Percentiles rank a stretch among this genome's conserved stretches.
phyloP scores from a whole-genome alignment of 345 rosid genomes.

The Draba incana region DNA sequence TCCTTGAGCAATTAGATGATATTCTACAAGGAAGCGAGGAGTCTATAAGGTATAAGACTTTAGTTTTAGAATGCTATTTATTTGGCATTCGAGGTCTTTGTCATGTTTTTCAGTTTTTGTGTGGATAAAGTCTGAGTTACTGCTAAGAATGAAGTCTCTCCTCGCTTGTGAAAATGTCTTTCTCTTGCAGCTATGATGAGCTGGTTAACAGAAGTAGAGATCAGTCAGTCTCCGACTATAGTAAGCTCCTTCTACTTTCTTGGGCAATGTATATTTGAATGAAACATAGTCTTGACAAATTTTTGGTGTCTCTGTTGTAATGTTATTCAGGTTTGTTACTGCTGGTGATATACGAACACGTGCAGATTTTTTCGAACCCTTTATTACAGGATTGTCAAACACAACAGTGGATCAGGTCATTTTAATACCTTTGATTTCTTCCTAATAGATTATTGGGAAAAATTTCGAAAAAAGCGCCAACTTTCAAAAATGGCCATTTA shows the following conservation, averaged over 20 bases:
- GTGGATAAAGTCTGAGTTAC: slow-evolving; percentile 28
- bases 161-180: slow-evolving; percentile 10
- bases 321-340: slow-evolving; percentile 99
- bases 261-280: slow-evolving; percentile 19
- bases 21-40: slow-evolving; percentile 82
- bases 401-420: slow-evolving; percentile 97
- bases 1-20: slow-evolving; percentile 86
- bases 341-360: slow-evolving; percentile 92
- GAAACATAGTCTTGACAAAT: slow-evolving; percentile 43
- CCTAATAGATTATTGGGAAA: too few relatives aligned
- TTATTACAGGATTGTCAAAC: slow-evolving; percentile 77
- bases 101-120: not conserved
- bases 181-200: slow-evolving; percentile 70
- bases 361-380: slow-evolving; percentile 88
- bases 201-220: slow-evolving; percentile 83
- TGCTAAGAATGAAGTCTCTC: too few relatives aligned
- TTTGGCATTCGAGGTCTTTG: not conserved
- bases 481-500: too few relatives aligned
- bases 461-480: too few relatives aligned
- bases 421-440: too few relatives aligned
- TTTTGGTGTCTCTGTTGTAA: slow-evolving; percentile 75
- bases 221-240: slow-evolving; percentile 87
- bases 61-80: not conserved
- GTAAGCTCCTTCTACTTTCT: slow-evolving; percentile 52
- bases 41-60: slow-evolving; percentile 62